Percentiles rank a stretch among this genome's conserved stretches.
phyloP scores from a whole-genome alignment of 2,329 filamentous ascomycete genomes.

The Diplocarpon mali region DNA sequence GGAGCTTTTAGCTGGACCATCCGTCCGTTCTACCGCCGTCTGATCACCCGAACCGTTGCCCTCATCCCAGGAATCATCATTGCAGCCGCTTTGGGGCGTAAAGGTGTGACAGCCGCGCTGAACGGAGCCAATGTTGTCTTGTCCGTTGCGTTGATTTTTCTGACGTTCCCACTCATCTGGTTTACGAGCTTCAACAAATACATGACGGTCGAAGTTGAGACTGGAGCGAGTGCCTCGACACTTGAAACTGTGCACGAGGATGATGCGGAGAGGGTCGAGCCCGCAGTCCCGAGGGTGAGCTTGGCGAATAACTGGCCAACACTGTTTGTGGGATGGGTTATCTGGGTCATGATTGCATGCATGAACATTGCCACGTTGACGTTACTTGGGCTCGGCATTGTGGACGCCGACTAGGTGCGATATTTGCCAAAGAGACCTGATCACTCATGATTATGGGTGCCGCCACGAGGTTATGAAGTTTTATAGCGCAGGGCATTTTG shows the following conservation, averaged over 20 bases:
- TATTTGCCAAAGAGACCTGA: background rate
- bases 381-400: conserved; percentile 37
- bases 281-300: conserved; percentile 12
- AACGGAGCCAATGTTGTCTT: conserved; percentile 67
- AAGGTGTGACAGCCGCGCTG: conserved; percentile 58
- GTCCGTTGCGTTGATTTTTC: conserved; percentile 70
- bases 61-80: conserved; percentile 75
- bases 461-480: too few relatives aligned
- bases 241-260: background rate
- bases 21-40: conserved; percentile 63
- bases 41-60: conserved; percentile 66
- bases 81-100: conserved; percentile 59
- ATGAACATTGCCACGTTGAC: conserved; percentile 68
- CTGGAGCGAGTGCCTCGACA: conserved; percentile 6
- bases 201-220: conserved; percentile 46
- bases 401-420: background rate
- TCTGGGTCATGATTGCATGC: conserved; percentile 63
- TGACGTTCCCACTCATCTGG: conserved; percentile 69
- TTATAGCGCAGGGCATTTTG: too few relatives aligned
- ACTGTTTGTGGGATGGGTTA: conserved; percentile 40
- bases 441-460: too few relatives aligned
- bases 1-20: conserved; percentile 66
- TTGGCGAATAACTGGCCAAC: conserved; percentile 64
- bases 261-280: conserved; percentile 24
- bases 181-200: conserved; percentile 68